Conservation (phyloP, 352 stramenopile species). For the Pythium aquatile region DNA sequence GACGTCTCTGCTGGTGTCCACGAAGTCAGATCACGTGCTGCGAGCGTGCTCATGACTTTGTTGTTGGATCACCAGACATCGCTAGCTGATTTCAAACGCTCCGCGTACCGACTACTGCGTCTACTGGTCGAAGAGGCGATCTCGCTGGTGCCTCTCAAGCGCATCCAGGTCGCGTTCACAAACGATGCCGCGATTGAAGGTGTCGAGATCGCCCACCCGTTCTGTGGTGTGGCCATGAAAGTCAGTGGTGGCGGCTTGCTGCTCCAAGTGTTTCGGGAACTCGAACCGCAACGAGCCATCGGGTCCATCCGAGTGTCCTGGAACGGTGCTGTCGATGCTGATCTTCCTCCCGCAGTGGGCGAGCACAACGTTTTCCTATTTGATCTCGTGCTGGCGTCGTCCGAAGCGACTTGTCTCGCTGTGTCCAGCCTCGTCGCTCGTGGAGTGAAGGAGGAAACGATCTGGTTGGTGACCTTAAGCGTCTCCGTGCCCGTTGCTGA, state of each 20-base stretch:
- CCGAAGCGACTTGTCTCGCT: conserved; percentile 29
- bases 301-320: conserved; percentile 12
- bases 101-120: not conserved
- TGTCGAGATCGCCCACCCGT: not conserved
- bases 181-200: conserved; percentile 6
- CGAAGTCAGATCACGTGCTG: conserved; percentile 2
- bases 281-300: conserved; percentile 17
- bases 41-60: not conserved
- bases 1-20: not conserved
- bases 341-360: conserved; percentile 28
- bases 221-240: conserved; percentile 14
- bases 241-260: conserved; percentile 7
- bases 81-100: conserved; percentile 1
- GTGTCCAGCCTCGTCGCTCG: conserved; percentile 31
- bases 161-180: not conserved
- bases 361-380: conserved; percentile 53
- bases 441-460: conserved; percentile 35
- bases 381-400: conserved; percentile 35
- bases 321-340: not conserved
- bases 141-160: conserved; percentile 5
- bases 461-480: conserved; percentile 31
- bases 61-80: conserved; percentile 3
- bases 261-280: conserved; percentile 16
- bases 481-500: conserved; percentile 29
- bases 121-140: conserved; percentile 23